Evolutionary conservation across 2,329 filamentous ascomycete genomes (phyloP), one percentile per base, ranked within the genome.

Genomic region (Periconia sp.): DNA sequence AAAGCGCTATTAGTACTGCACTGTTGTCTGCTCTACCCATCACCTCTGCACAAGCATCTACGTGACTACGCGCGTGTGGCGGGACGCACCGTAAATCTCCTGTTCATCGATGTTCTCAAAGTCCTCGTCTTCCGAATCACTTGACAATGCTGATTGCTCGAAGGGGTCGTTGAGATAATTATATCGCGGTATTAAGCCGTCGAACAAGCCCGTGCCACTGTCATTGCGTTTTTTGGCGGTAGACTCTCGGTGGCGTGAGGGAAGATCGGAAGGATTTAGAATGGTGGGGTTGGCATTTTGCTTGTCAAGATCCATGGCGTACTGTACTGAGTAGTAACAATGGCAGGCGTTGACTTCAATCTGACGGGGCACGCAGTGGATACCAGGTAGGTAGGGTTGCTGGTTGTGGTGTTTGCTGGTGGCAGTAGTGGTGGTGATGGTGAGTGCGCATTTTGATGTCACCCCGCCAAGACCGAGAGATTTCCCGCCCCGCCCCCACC

Each of bases 21-120:
- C 15, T 37, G 33, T 37, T n/a, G 46, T 49, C 41, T 40, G 44
- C 51, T 27, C 23, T 27, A 8, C 8, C 5, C 23, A 27, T 27
- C 23, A 27, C 23, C 23, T 27, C 3, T 27, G 8, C 23, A 27
- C 23, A 27, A 27, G 23, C 8, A 27, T 27, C 23, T 27, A 27
- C 23, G 8, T 27, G 23, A 27, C 3, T 27, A 27, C 5, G 23
- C 23, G 23, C 23, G 23, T 52, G 54, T 15, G 15, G 18, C 48
- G 47, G 45, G 43, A 56, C 67, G 48, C 56, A 94, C 91, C 92
- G 71, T 93, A 99, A 41, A 99, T 93, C 76, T 99, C 94, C 74
- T 97, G 94, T 73, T 95, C 91, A 70, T 99, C 94, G 62, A 99
- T 96, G 53, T 90, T 89, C 64, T 97, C 92, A 35, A 86, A 81